A percentile compares a stretch with the other conserved stretches of the same genome.
Evolutionary conservation across 2,329 filamentous ascomycete genomes (phyloP).

Genomic region (Xylariaceae sp.): DNA sequence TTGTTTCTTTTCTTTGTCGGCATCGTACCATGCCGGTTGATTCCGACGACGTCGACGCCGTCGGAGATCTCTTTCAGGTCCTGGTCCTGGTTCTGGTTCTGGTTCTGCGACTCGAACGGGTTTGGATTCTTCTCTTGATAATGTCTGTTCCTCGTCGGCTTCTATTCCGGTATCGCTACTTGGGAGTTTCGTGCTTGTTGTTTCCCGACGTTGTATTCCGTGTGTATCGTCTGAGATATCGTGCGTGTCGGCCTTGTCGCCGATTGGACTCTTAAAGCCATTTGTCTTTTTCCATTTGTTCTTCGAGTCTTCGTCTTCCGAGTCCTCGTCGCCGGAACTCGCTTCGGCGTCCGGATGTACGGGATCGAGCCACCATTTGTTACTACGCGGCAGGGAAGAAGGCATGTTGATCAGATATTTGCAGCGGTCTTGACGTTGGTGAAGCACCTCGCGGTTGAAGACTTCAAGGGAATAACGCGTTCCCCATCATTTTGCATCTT

Average conservation of each 20-base stretch:
- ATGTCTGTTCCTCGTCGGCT: constrained; percentile 24
- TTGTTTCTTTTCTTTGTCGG: constrained; percentile 26
- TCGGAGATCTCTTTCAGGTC: constrained; percentile 26
- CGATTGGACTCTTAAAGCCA: constrained; percentile 8
- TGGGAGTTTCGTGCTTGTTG: constrained; percentile 8
- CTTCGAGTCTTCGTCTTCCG: constrained; percentile 1
- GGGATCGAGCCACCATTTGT: not conserved
- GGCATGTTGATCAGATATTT: constrained; percentile 2
- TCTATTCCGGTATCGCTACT: constrained; percentile 13
- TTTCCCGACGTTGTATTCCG: constrained; percentile 6
- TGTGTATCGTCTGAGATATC: not conserved
- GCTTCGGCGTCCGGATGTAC: constrained; percentile 9
- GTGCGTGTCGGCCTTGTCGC: not conserved
- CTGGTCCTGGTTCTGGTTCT: constrained; percentile 23
- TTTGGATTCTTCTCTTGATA: constrained; percentile 34
- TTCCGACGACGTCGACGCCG: constrained; percentile 29
- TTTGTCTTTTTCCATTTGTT: constrained; percentile 10
- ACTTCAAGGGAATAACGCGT: not conserved
- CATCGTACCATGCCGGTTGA: constrained; percentile 28
- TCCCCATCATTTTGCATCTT: constrained; percentile 17
- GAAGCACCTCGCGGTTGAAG: not conserved
- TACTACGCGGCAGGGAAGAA: not conserved
- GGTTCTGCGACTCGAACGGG: constrained; percentile 19
- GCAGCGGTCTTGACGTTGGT: not conserved
- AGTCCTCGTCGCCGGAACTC: constrained; percentile 7